These are phyloP conservation scores for Xylaria intraflava DNA, from an alignment of 495 filamentous ascomycete species.

Conservation along the genomic window DNA sequence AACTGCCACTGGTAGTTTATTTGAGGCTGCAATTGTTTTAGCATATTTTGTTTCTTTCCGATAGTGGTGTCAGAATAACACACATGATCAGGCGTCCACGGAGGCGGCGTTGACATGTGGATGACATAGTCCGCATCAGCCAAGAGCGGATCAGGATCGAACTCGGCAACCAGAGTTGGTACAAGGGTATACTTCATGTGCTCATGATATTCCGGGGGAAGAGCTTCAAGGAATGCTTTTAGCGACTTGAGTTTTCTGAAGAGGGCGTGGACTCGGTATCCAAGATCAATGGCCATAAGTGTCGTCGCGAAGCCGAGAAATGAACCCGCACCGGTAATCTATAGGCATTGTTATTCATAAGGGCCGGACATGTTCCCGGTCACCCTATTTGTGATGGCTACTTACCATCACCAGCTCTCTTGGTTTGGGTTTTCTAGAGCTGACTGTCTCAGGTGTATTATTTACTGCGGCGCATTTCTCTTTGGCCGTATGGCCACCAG, in stretches of 20 bases:
- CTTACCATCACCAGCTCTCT: too few species aligned
- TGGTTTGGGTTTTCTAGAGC: too few species aligned
- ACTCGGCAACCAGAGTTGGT: neutral
- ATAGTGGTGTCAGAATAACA: neutral
- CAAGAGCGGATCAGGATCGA: neutral
- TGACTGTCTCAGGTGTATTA: too few species aligned
- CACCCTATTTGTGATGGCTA: too few species aligned
- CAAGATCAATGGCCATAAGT: neutral
- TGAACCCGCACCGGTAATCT: neutral
- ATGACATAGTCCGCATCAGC: neutral
- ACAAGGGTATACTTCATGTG: neutral
- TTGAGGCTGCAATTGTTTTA: too few species aligned
- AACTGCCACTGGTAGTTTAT: too few species aligned
- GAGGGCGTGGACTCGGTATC: neutral
- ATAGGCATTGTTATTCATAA: neutral
- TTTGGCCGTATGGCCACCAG: too few species aligned
- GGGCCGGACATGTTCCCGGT: too few species aligned
- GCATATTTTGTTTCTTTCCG: too few species aligned
- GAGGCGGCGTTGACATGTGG: neutral
- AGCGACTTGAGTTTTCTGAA: neutral
- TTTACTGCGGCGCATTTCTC: too few species aligned
- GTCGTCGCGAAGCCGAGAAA: neutral
- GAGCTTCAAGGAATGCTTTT: neutral
- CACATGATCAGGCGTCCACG: neutral
- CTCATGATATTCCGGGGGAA: neutral